phyloP scores from a whole-genome alignment of 192 early-diverging fungal genomes.

The Coemansia sp. region DNA sequence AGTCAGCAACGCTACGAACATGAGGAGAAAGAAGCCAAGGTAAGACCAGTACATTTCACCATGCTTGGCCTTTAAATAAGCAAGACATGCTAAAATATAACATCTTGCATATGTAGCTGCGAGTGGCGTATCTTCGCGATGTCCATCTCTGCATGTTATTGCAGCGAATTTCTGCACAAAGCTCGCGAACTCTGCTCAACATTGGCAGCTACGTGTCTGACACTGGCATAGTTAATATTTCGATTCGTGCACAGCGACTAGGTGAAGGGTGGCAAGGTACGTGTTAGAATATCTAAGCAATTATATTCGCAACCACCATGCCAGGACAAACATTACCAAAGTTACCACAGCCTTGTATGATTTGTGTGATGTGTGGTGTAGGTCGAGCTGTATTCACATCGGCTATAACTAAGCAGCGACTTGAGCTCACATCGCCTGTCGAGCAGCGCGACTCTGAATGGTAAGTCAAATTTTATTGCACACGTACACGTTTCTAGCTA shows the following conservation, averaged over 20 bases:
- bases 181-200: constrained; percentile 15
- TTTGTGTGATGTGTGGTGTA: constrained; percentile 12
- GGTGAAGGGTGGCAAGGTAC: constrained; percentile 40
- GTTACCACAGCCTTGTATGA: neutral
- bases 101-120: constrained; percentile 18
- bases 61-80: neutral
- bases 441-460: constrained; percentile 14
- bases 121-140: constrained; percentile 36
- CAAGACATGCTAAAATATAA: neutral
- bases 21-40: constrained; percentile 24
- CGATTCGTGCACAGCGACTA: constrained; percentile 22
- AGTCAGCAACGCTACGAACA: constrained; percentile 18
- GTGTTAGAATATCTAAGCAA: too few species aligned
- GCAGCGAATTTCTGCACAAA: constrained; percentile 14
- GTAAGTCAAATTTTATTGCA: constrained; percentile 11
- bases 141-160: constrained; percentile 41
- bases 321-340: neutral
- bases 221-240: constrained; percentile 12
- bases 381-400: constrained; percentile 16
- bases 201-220: constrained; percentile 19
- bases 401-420: constrained; percentile 1
- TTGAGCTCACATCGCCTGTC: constrained; percentile 12
- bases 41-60: neutral
- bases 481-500: neutral
- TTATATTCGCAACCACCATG: neutral